phyloP scores from a whole-genome alignment of 495 filamentous ascomycete species.

The Aspergillus sclerotioniger region DNA sequence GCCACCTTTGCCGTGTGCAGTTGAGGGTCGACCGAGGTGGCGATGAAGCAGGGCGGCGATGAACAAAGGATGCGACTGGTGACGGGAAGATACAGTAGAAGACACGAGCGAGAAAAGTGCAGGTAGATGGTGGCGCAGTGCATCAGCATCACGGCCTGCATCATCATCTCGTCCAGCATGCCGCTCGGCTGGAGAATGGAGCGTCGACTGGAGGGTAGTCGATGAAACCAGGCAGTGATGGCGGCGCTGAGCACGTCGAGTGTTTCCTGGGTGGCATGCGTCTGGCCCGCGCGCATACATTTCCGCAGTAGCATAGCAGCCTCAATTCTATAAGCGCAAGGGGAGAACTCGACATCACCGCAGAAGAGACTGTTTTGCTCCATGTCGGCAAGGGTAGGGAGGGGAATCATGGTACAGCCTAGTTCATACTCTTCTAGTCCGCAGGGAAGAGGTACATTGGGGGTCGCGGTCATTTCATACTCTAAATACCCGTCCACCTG shows the following conservation, averaged over 20 bases:
- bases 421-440: not conserved
- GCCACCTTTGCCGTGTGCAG: constrained; percentile 6
- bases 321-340: constrained; percentile 4
- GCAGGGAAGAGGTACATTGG: constrained; percentile 5
- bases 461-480: not conserved
- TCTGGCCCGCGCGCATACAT: not conserved
- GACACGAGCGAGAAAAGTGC: constrained; percentile 6
- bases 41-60: not conserved
- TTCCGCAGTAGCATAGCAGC: constrained; percentile 1
- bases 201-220: not conserved
- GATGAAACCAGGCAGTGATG: constrained; percentile 11
- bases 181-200: constrained; percentile 2
- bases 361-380: not conserved
- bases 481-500: constrained; percentile 4
- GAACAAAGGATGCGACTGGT: constrained; percentile 9
- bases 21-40: constrained; percentile 1
- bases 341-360: constrained; percentile 2
- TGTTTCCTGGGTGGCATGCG: not conserved
- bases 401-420: not conserved
- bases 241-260: constrained; percentile 4
- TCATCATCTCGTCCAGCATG: constrained; percentile 4
- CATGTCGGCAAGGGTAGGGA: not conserved
- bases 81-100: constrained; percentile 6
- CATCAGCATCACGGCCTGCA: constrained; percentile 10
- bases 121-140: constrained; percentile 13